Evolutionary conservation across 1,139 yeast genomes (phyloP), one percentile per base, ranked within the genome.

Genomic region (Williopsis jadinii): DNA sequence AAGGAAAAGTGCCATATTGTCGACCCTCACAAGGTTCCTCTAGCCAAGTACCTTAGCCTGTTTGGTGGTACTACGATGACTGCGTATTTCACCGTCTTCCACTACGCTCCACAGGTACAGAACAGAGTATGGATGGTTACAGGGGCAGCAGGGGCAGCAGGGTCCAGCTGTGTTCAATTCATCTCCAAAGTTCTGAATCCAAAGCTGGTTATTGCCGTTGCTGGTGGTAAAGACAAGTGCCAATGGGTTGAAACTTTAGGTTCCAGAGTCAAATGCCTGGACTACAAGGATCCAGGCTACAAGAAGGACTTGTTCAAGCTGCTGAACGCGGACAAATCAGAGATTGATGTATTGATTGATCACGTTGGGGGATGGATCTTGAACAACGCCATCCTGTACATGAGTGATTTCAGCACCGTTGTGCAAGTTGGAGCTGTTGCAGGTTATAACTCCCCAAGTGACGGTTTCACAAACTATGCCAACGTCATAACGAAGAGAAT

Each of bases 81-180:
- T 32, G 84, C 87, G 11, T 80, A 76, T 60, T 63, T 71, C 49
- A 82, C 80, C 11, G 67, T 78, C 45, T 61, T 57, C 44, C 68
- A 69, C 32, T 66, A 71, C 41, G 62, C 62, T 35, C 58, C 58
- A 9, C 54, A 54, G 13, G 56, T 52, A n/a, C 42, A 42, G 11
- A 68, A 64, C 28, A 68, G 69, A 45, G 59, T 67, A 9, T 71
- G 76, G 41, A 58, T 77, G 37, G 67, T 80, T 30, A 74, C 83
- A 27, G 86, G 84, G 43, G 87, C 87, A 24, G 74, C 84, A 8
- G 82, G 88, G 47, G 85, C 85, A 27, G 80, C 81, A 31, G 87
- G 88, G 28, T 68, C 78, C n/a, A 61, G 71, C 42, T 78, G 68
- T 30, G 74, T 78, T 33, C 86, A 80, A 58, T 54, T 80, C 28